Evolutionary conservation across 257 asterid genomes (phyloP).

Genomic region (Jacaranda copaia): DNA sequence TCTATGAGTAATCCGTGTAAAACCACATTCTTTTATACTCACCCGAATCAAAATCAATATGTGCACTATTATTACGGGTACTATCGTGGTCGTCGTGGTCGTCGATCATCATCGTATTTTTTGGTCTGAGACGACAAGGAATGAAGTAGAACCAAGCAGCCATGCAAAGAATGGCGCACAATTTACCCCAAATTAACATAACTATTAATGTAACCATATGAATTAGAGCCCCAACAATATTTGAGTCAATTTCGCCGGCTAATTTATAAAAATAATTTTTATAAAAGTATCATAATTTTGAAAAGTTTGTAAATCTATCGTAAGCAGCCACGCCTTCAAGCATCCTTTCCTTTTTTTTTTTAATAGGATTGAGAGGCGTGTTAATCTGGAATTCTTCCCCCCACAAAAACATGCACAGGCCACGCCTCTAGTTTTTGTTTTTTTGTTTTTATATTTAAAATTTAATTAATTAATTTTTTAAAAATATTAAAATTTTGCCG

Average conservation of each 20-base stretch:
- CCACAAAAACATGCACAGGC: no score
- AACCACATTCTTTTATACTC: slow-evolving; percentile 39
- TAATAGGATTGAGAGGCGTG: no score
- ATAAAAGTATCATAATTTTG: no score
- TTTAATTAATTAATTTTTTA: no score
- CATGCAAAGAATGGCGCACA: slow-evolving; percentile 38
- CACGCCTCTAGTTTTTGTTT: no score
- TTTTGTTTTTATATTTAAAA: no score
- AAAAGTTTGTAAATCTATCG: no score
- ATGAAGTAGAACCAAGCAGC: slow-evolving; percentile 42
- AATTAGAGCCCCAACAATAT: slow-evolving; percentile 38
- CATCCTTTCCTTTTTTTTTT: no score
- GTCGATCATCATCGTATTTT: neutral
- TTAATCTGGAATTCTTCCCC: no score
- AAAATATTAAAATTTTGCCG: no score
- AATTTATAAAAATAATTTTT: no score
- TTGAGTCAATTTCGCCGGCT: slow-evolving; percentile 25
- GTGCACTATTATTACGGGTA: neutral
- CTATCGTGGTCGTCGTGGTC: neutral
- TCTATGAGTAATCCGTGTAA: slow-evolving; percentile 39
- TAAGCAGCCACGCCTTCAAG: no score
- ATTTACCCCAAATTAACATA: slow-evolving; percentile 52
- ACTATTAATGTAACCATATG: slow-evolving; percentile 38
- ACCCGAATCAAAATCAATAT: slow-evolving; percentile 36
- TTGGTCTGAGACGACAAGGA: slow-evolving; percentile 35